Evolutionary conservation across 2,329 filamentous ascomycete genomes (phyloP).

Genomic region (Cercospora sp.): DNA sequence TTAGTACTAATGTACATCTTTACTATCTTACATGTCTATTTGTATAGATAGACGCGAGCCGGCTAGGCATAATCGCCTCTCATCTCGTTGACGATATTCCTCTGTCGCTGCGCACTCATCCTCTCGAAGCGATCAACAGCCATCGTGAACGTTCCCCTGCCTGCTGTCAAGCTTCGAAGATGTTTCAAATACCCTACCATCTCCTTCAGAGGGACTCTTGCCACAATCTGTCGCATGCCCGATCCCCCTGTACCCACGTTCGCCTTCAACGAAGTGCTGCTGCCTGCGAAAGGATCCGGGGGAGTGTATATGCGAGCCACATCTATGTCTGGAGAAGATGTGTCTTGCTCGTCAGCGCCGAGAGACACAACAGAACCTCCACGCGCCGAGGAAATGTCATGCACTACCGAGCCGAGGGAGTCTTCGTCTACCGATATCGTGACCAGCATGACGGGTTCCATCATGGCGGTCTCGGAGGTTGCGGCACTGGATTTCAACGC

Average conservation of each 20-base stretch:
- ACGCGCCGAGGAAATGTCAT: conserved; percentile 72
- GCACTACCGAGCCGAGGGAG: conserved; percentile 77
- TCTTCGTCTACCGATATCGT: conserved; percentile 83
- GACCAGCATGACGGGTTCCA: conserved; percentile 93
- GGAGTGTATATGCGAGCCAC: conserved; percentile 78
- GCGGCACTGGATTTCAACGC: conserved; percentile 64
- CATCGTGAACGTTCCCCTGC: conserved; percentile 77
- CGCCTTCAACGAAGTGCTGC: conserved; percentile 10
- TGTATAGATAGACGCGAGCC: neutral
- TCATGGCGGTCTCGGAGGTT: conserved; percentile 60
- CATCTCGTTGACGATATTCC: conserved; percentile 51
- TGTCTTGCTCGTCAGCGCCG: conserved; percentile 42
- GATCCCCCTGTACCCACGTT: conserved; percentile 23
- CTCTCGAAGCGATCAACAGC: conserved; percentile 69
- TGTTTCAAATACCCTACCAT: conserved; percentile 95
- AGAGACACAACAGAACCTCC: conserved; percentile 75
- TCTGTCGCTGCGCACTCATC: conserved; percentile 62
- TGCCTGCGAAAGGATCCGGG: conserved; percentile 70
- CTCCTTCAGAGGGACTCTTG: conserved; percentile 88
- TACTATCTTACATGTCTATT: neutral
- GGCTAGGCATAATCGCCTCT: conserved; percentile 31
- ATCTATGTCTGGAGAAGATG: conserved; percentile 57
- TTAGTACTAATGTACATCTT: neutral
- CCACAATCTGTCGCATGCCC: conserved; percentile 62
- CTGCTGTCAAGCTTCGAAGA: conserved; percentile 82